Conservation (phyloP, 352 stramenopile genomes). For the Phytophthora hibernalis region DNA sequence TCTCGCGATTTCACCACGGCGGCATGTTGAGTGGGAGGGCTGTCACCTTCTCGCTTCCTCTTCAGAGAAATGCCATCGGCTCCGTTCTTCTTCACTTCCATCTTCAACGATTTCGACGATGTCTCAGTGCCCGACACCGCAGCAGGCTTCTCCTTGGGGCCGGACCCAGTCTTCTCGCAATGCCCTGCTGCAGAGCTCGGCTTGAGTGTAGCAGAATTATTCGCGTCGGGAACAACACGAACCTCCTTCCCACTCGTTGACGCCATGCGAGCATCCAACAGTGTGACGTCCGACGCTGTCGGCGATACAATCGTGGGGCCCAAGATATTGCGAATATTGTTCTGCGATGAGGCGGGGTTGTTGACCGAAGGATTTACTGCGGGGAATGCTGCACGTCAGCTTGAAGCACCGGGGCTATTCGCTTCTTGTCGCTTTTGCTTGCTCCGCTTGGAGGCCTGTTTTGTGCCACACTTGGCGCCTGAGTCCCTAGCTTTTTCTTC, state of each 20-base stretch:
- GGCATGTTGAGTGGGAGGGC: conserved; percentile 17
- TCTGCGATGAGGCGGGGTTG: conserved; percentile 72
- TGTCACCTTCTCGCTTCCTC: conserved; percentile 71
- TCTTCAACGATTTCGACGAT: conserved; percentile 22
- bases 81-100: conserved; percentile 45
- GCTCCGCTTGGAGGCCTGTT: conserved; percentile 31
- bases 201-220: conserved; percentile 27
- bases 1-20: conserved; percentile 61
- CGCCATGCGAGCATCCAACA: conserved; percentile 69
- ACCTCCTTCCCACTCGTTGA: conserved; percentile 36
- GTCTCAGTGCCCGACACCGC: conserved; percentile 11
- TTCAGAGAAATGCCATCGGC: conserved; percentile 53
- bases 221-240: conserved; percentile 32
- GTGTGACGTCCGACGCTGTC: conserved; percentile 52
- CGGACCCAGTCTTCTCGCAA: conserved; percentile 9
- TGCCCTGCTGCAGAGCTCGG: conserved; percentile 9
- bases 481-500: conserved; percentile 40
- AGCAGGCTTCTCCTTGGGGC: conserved; percentile 17
- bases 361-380: conserved; percentile 9
- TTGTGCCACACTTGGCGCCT: conserved; percentile 12
- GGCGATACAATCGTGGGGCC: conserved; percentile 61
- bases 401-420: conserved; percentile 62
- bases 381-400: conserved; percentile 12
- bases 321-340: conserved; percentile 85
- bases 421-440: conserved; percentile 73